Evolutionary conservation across 2,329 filamentous ascomycete genomes (phyloP).

Genomic region (Parafenestella ontariensis): DNA sequence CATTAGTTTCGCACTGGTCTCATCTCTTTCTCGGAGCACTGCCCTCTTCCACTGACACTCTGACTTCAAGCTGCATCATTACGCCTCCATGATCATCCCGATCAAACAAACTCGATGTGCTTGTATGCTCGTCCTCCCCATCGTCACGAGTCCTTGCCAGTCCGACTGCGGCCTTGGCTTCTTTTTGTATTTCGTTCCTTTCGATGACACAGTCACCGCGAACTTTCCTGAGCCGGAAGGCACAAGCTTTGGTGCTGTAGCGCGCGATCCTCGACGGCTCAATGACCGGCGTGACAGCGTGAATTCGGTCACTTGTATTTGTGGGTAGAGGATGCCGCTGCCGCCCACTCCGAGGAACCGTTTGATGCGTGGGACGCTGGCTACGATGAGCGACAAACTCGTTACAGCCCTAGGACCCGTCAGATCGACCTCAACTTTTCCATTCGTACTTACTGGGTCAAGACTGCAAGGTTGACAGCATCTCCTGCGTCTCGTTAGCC

Average conservation of each 20-base stretch:
- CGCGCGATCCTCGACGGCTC: slow-evolving; percentile 3
- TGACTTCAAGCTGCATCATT: slow-evolving; percentile 24
- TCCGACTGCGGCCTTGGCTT: slow-evolving; percentile 10
- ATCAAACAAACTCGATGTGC: slow-evolving; percentile 28
- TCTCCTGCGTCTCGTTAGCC: slow-evolving; percentile 18
- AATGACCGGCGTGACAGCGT: slow-evolving; percentile 2
- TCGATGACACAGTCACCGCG: slow-evolving; percentile 21
- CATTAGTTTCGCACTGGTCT: neutral
- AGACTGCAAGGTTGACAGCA: slow-evolving; percentile 15
- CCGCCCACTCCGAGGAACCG: slow-evolving; percentile 20
- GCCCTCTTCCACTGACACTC: slow-evolving; percentile 21
- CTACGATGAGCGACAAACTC: slow-evolving; percentile 25
- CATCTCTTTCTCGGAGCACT: neutral
- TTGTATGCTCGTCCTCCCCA: slow-evolving; percentile 27
- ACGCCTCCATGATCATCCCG: slow-evolving; percentile 17
- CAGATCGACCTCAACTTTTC: neutral
- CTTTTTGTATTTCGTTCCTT: slow-evolving; percentile 7
- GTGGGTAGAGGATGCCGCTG: slow-evolving; percentile 18
- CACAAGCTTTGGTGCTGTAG: slow-evolving; percentile 13
- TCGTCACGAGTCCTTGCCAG: slow-evolving; percentile 18
- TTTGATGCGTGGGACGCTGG: slow-evolving; percentile 26
- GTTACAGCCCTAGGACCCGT: slow-evolving; percentile 17
- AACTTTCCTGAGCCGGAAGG: slow-evolving; percentile 17
- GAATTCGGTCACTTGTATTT: slow-evolving; percentile 23
- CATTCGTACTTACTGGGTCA: slow-evolving; percentile 19